Evolutionary conservation across 768 basidiomycete genomes (phyloP), one percentile per base, ranked within the genome.

Genomic region (Cyathus striatus): DNA sequence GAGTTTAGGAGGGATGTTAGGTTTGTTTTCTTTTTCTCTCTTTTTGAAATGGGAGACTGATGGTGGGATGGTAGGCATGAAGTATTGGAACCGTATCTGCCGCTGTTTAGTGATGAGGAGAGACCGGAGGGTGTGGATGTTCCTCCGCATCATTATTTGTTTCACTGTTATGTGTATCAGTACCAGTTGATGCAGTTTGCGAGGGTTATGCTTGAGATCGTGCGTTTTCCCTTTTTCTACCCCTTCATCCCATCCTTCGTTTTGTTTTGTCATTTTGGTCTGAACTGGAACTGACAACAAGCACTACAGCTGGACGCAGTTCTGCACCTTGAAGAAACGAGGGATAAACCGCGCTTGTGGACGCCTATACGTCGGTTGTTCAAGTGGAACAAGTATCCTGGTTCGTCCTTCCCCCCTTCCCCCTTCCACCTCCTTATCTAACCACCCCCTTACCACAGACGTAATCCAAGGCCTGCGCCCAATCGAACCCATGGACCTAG

Each of bases 121-220:
- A 50, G 49, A 1, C 51, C 48, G 3, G 60, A 60, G n/a, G 55
- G 59, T 12, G 47, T 61, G n/a, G 71, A 75, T 5, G 61, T 70
- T 10, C 79, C 77, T 1, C 75, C 80, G 0, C 86, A 88, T 59
- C 76, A 80, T 30, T 78, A 81, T 54, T 64, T 90, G 6, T 90
- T 90, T 50, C 66, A 86, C 43, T 84, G 81, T 39, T 89, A 82
- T 50, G 75, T 85, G 22, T 88, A 85, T 55, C 83, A 90, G 43
- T 76, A 74, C 49, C 75, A 75, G 48, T 54, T 74, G 23, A 62
- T 70, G 18, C 69, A 68, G 40, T 61, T 71, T 23, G 53, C 68
- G 1, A n/a, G 53, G 42, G 61, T 68, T 34, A 44, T 72, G 0
- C 44, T 68, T 9, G 66, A 69, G 37, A 72, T 72, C 68, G 74